These are phyloP conservation scores for Metarhizium sp. DNA, from an alignment of 2,329 filamentous ascomycete genomes.

Conservation along the genomic window DNA sequence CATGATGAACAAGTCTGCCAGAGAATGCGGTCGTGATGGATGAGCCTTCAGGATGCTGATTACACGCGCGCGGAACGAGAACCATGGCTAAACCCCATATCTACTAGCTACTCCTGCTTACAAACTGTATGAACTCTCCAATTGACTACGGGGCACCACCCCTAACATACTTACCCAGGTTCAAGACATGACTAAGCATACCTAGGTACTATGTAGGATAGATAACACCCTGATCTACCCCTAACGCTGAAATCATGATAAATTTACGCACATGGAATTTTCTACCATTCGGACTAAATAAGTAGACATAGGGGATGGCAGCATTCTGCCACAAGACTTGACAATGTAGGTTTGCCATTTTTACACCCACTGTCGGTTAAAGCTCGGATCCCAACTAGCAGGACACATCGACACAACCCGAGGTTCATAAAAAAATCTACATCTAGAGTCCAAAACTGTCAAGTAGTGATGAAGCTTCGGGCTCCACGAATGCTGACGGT, in stretches of 20 bases:
- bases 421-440: background rate
- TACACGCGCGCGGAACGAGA: background rate
- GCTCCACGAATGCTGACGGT: constrained; percentile 80
- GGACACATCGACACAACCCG: background rate
- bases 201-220: no score
- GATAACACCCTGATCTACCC: no score
- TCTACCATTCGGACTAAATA: no score
- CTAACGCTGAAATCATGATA: no score
- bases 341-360: background rate
- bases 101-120: no score
- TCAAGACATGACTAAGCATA: no score
- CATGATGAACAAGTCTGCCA: background rate
- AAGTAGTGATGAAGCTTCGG: constrained; percentile 78
- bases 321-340: background rate
- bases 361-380: background rate
- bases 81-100: background rate
- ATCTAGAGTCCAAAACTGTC: constrained; percentile 84
- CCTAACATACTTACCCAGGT: no score
- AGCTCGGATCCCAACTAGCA: background rate
- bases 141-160: no score
- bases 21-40: background rate
- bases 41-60: no score
- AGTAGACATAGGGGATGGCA: background rate
- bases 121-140: no score
- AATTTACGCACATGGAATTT: no score